A percentile compares a stretch with the other conserved stretches of the same genome.
phyloP scores from a whole-genome alignment of 1,284 basidiomycete genomes.

The Volvariella surrecta region DNA sequence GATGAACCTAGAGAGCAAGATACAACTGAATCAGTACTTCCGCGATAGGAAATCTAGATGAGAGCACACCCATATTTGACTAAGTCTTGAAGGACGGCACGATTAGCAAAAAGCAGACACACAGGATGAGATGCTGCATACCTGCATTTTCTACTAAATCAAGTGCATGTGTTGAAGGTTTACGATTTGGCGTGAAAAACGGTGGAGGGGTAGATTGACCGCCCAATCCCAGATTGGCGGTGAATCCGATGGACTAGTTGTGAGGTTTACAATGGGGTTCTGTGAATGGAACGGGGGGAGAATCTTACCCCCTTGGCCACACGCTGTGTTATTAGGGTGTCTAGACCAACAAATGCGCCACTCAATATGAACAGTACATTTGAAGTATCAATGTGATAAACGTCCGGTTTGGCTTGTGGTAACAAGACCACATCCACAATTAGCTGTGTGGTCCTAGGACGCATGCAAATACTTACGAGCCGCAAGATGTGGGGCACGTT shows the following conservation, averaged over 20 bases:
- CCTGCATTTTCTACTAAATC: constrained; percentile 65
- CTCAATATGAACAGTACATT: constrained; percentile 89
- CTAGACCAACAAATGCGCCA: constrained; percentile 91
- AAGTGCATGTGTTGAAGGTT: constrained; percentile 40
- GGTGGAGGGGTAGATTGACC: constrained; percentile 35
- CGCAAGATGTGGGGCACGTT: constrained; percentile 25
- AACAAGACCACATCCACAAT: constrained; percentile 2
- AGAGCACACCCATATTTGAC: constrained; percentile 71
- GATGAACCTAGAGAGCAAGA: constrained; percentile 54
- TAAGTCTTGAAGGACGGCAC: constrained; percentile 45
- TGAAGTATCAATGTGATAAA: constrained; percentile 76
- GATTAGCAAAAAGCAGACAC: constrained; percentile 7
- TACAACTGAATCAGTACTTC: constrained; percentile 6
- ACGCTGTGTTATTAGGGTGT: constrained; percentile 71
- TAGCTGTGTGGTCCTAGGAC: background rate
- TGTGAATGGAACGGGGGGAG: background rate
- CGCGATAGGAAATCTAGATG: background rate
- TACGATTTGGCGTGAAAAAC: constrained; percentile 69
- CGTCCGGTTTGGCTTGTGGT: constrained; percentile 52
- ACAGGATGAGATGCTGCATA: constrained; percentile 16
- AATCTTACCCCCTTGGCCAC: constrained; percentile 72
- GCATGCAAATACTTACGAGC: constrained; percentile 23
- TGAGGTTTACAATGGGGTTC: constrained; percentile 5
- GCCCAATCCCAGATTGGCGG: constrained; percentile 50
- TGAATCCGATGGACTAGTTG: constrained; percentile 80